Evolutionary conservation across 2,329 filamentous ascomycete species (phyloP).

Genomic region (Aspergillus costaricaensis): DNA sequence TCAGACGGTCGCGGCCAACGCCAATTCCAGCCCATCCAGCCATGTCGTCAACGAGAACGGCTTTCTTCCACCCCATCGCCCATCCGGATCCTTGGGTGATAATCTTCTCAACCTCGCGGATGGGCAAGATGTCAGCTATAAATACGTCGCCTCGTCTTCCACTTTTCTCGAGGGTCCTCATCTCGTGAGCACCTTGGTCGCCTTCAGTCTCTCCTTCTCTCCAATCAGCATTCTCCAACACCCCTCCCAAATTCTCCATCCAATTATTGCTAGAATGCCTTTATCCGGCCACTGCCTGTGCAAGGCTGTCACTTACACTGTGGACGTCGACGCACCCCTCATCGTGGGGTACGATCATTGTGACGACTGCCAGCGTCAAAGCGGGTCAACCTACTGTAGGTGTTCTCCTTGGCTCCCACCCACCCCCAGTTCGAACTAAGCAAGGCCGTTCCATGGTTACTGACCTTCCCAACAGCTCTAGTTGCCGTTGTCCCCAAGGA

Average conservation of each 20-base stretch:
- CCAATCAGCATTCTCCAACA: constrained; percentile 43
- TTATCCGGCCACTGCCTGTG: constrained; percentile 71
- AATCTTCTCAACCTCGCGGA: not conserved
- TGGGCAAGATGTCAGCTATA: constrained; percentile 12
- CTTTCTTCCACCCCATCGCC: too few relatives aligned
- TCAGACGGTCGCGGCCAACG: constrained; percentile 36
- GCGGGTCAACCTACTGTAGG: constrained; percentile 64
- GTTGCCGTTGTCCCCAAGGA: constrained; percentile 68
- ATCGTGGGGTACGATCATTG: constrained; percentile 68
- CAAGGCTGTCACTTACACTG: constrained; percentile 70
- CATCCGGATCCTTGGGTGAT: not conserved
- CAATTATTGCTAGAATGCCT: constrained; percentile 55
- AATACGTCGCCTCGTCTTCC: constrained; percentile 25
- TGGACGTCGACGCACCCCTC: constrained; percentile 46
- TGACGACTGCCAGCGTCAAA: constrained; percentile 72
- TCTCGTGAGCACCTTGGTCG: constrained; percentile 31
- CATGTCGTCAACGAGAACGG: constrained; percentile 15
- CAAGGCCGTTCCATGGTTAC: not conserved
- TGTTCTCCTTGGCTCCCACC: not conserved
- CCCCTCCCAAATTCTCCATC: not conserved
- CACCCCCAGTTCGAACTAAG: not conserved
- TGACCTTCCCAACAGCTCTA: constrained; percentile 50
- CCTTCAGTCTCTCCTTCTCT: constrained; percentile 36
- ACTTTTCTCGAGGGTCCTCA: constrained; percentile 26
- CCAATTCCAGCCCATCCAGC: constrained; percentile 1